phyloP scores from a whole-genome alignment of 2,329 filamentous ascomycete species.

The Pezicula carpinea region DNA sequence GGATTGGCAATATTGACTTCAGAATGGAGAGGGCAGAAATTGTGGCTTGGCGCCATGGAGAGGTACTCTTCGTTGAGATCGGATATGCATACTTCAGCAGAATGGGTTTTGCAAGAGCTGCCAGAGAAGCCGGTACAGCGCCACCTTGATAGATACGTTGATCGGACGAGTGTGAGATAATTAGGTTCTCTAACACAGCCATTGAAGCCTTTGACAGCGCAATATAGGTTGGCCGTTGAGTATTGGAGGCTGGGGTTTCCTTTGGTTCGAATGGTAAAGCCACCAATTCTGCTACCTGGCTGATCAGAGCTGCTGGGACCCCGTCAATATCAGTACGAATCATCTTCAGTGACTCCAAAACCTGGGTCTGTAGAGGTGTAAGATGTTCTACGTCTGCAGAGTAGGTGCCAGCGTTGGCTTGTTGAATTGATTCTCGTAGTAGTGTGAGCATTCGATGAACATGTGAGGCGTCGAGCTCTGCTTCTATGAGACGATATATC shows the following conservation, averaged over 20 bases:
- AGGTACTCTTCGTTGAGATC: constrained; percentile 62
- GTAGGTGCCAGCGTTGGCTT: constrained; percentile 64
- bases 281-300: constrained; percentile 65
- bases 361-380: constrained; percentile 66
- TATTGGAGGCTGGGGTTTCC: constrained; percentile 29
- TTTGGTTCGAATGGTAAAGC: constrained; percentile 57
- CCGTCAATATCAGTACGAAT: constrained; percentile 62
- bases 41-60: constrained; percentile 79
- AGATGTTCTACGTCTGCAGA: constrained; percentile 68
- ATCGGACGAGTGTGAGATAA: constrained; percentile 55
- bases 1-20: constrained; percentile 56
- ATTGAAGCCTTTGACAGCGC: constrained; percentile 84
- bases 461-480: constrained; percentile 55
- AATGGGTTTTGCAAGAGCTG: constrained; percentile 66
- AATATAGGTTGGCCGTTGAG: constrained; percentile 71
- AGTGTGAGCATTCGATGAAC: constrained; percentile 67
- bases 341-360: constrained; percentile 63
- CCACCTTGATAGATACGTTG: constrained; percentile 66
- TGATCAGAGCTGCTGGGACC: constrained; percentile 64
- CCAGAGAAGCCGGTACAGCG: constrained; percentile 60
- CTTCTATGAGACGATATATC: constrained; percentile 70
- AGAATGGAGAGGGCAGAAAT: constrained; percentile 65
- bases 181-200: constrained; percentile 58
- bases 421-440: constrained; percentile 65
- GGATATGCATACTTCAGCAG: constrained; percentile 75